A percentile compares a stretch with the other conserved stretches of the same genome.
These are phyloP conservation scores for Dendrobium nobile DNA, from an alignment of 106 monocot species.

Conservation along the genomic window DNA sequence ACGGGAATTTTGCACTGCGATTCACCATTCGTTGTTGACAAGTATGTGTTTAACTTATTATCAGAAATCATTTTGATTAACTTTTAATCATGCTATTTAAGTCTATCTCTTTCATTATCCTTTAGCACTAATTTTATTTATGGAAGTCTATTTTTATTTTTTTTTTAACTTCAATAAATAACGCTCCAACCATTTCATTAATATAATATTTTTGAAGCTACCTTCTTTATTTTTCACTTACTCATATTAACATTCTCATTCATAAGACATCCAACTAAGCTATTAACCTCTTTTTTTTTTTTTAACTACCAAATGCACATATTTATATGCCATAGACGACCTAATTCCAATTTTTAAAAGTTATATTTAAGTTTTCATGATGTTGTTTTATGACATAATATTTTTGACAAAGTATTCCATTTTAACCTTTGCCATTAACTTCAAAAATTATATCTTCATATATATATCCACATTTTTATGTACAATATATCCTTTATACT, in stretches of 20 bases:
- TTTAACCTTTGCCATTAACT: background rate
- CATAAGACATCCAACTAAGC: background rate
- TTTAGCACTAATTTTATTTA: no score
- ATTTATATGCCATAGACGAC: background rate
- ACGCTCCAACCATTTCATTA: background rate
- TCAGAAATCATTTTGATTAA: no score
- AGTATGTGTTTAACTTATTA: no score
- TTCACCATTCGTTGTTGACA: no score
- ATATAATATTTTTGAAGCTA: background rate
- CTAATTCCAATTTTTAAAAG: background rate
- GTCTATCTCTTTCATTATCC: no score
- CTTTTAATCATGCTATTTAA: no score
- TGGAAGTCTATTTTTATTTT: background rate
- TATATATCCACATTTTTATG: background rate
- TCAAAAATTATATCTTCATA: background rate
- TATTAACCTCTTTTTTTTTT: background rate
- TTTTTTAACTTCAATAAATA: background rate
- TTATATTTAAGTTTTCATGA: background rate
- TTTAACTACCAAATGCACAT: background rate
- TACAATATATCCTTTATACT: background rate
- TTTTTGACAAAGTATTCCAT: background rate
- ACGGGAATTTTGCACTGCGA: no score
- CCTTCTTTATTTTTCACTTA: background rate
- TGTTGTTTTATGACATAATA: background rate
- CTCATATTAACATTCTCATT: background rate